Percentiles rank a stretch among this genome's conserved stretches.
Conservation (phyloP, 768 basidiomycete species). For the Tricholomella constricta region DNA sequence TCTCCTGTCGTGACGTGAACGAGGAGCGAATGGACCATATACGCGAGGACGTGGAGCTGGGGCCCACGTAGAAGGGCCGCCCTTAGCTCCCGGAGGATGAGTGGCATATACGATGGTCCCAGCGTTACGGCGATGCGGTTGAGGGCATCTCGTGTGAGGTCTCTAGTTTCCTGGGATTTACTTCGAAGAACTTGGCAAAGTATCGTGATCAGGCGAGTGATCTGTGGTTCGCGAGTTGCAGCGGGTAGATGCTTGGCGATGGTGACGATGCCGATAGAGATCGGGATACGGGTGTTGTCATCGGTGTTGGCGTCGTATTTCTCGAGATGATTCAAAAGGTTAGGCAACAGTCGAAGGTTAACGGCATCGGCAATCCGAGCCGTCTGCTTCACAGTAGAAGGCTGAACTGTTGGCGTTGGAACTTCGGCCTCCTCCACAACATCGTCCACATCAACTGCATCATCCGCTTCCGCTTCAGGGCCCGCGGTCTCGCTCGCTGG, state of each 20-base stretch:
- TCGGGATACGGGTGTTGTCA: slow-evolving; percentile 83
- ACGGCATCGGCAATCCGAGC: slow-evolving; percentile 74
- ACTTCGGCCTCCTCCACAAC: slow-evolving; percentile 3
- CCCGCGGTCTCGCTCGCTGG: slow-evolving; percentile 31
- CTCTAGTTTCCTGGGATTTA: slow-evolving; percentile 89
- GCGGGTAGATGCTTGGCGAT: slow-evolving; percentile 81
- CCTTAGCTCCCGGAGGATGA: slow-evolving; percentile 79
- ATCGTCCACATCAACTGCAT: slow-evolving; percentile 16
- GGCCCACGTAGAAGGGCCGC: slow-evolving; percentile 87
- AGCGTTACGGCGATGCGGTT: slow-evolving; percentile 75
- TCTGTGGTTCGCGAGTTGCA: slow-evolving; percentile 61
- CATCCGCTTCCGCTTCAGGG: slow-evolving; percentile 35
- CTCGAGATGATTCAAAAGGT: slow-evolving; percentile 78
- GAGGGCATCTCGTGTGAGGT: slow-evolving; percentile 80
- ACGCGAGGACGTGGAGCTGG: slow-evolving; percentile 91
- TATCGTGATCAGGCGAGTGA: slow-evolving; percentile 76
- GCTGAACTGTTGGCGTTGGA: neutral
- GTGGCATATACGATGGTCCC: slow-evolving; percentile 73
- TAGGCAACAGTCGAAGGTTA: slow-evolving; percentile 73
- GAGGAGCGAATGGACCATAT: slow-evolving; percentile 78
- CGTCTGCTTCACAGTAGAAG: slow-evolving; percentile 16
- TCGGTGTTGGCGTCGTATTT: slow-evolving; percentile 78
- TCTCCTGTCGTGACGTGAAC: slow-evolving; percentile 75
- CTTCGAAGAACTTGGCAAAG: slow-evolving; percentile 92
- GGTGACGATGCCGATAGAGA: slow-evolving; percentile 83